Evolutionary conservation across 495 filamentous ascomycete genomes (phyloP), one percentile per base, ranked within the genome.

Genomic region (Neurospora pannonica): DNA sequence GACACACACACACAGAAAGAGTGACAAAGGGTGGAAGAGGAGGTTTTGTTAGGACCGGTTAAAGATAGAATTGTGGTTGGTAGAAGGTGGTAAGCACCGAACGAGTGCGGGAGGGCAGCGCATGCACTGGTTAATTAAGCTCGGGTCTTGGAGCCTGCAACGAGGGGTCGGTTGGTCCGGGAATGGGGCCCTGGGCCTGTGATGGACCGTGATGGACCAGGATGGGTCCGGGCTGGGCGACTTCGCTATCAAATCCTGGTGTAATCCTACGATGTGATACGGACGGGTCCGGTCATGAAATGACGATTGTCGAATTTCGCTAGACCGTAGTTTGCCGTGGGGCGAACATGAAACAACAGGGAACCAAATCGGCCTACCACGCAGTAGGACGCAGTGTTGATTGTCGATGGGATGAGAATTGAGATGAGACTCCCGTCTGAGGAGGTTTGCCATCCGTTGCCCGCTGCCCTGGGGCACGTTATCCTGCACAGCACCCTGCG

Each of bases 241-340:
- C 46, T 24, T 21, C 46, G 15, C 46, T 28, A 54, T 54, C 46
- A 54, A 11, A 28, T 54, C 48, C 48, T 28, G 48, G 48, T 60
- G 48, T 60, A 4, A 34, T 67, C 6, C 54, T 67, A 28, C 54
- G 15, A 67, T 67, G 54, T 6, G 15, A 67, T 19, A 19, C 54
- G 15, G 54, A 67, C 54, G 54, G 54, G 54, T 71, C 70, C 38
- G 38, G 70, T 31, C 54, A 67, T 19, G 54, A 67, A 67, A 67
- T 67, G 54, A 67, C 54, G 54, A 67, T 67, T 67, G 71, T 74
- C 78, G 76, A 80, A 77, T 78, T 71, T 80, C 77, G 77, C 77
- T 76, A 77, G 74, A 36, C 77, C 73, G 77, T 70, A 73, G 74
- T 39, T 75, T 75, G 21, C 77, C 77, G 79, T 76, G 79, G 78